Evolutionary conservation across 768 basidiomycete genomes (phyloP).

Genomic region (Suillus alpinus): DNA sequence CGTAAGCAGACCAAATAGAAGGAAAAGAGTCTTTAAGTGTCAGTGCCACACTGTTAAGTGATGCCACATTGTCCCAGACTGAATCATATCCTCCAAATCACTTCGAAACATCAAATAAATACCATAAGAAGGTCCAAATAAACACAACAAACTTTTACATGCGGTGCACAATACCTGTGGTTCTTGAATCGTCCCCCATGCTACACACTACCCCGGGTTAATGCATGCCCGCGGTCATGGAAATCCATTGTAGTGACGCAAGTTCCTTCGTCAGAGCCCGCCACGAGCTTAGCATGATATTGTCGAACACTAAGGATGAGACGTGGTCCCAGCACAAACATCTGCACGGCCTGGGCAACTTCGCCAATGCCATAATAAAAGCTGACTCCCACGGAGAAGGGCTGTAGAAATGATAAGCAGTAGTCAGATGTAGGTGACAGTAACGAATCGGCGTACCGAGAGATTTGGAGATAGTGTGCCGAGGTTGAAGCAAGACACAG

Average conservation of each 20-base stretch:
- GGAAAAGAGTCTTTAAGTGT: background rate
- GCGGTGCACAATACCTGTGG: background rate
- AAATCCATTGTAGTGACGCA: background rate
- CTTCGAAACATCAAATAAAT: background rate
- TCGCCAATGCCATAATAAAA: background rate
- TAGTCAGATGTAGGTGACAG: background rate
- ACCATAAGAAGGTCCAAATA: background rate
- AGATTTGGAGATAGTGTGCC: background rate
- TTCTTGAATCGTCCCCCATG: background rate
- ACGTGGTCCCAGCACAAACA: background rate
- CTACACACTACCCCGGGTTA: background rate
- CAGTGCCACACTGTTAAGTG: background rate
- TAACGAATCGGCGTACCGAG: background rate
- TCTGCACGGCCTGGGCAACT: background rate
- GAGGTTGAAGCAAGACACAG: background rate
- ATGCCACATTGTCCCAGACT: background rate
- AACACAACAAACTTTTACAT: background rate
- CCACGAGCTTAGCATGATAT: background rate
- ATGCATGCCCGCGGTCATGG: background rate
- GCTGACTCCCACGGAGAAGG: background rate
- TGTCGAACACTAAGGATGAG: background rate
- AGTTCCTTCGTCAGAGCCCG: background rate
- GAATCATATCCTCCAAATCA: background rate
- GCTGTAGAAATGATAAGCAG: background rate
- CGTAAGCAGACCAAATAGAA: background rate